These are phyloP conservation scores for Capniomyces stellatus DNA, from an alignment of 371 early-diverging fungal genomes.

Conservation along the genomic window DNA sequence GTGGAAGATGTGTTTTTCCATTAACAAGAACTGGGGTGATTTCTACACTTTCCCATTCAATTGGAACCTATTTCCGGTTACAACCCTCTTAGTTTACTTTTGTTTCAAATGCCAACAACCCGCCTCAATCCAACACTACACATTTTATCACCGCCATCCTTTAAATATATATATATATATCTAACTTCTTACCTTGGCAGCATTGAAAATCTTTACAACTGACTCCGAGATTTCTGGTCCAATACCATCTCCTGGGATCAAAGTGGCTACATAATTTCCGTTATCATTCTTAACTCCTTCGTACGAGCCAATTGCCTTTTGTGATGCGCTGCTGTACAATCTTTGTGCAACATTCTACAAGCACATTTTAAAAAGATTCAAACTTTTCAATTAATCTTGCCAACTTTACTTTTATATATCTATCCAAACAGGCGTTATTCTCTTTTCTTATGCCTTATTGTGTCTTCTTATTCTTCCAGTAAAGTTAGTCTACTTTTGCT, in stretches of 20 bases:
- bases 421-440: no score
- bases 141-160: background rate
- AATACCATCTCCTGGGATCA: constrained; percentile 97
- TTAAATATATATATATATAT: background rate
- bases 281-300: constrained; percentile 1
- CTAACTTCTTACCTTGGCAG: constrained; percentile 36
- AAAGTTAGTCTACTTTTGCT: no score
- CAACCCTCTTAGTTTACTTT: constrained; percentile 11
- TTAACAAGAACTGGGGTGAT: constrained; percentile 84
- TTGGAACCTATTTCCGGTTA: constrained; percentile 47
- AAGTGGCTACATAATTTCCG: constrained; percentile 56
- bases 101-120: constrained; percentile 21
- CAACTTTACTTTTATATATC: no score
- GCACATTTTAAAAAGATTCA: background rate
- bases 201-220: constrained; percentile 81
- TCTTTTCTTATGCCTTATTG: no score
- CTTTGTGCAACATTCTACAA: background rate
- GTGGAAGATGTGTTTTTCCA: constrained; percentile 85
- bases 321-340: background rate
- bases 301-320: constrained; percentile 2
- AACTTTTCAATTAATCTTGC: no score
- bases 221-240: constrained; percentile 94
- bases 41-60: constrained; percentile 91
- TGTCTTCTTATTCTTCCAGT: no score
- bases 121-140: no score